Evolutionary conservation across 2,329 filamentous ascomycete species (phyloP), one percentile per base, ranked within the genome.

Genomic region (Hirsutella minnesotensis): DNA sequence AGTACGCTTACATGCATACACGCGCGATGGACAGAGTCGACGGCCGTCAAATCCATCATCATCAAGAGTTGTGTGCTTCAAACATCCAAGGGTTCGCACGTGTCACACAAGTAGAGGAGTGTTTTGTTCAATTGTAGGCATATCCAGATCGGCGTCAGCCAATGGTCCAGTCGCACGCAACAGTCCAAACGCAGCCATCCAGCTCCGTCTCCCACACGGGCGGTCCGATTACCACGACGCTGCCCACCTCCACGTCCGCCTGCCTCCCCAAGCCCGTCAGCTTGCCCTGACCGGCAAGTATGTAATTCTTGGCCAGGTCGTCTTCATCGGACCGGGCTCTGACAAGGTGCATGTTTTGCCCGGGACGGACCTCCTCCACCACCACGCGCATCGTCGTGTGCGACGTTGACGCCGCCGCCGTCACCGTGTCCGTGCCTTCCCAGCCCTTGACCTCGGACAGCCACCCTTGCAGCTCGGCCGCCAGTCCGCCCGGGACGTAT

Each of bases 381-480:
- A 34, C 44, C 15, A 67, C 48, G 10, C 47, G 53, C 30, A 56
- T 44, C 1, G 44, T 48, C 5, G 50, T 40, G 9, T 42, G 41
- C 5, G 42, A 34, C 5, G 45, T 27, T 16, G 45, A 42, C 7
- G 45, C 39, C 10, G 46, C 36, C n/a, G 43, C 45, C 18, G 13
- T 43, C n/a, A 27, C 10, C n/a, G 5, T 35, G 33, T 20, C 16
- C 12, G 49, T 45, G 5, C 39, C 39, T 31, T 51, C 51, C 57
- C 56, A 59, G 10, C 58, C 58, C 46, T 60, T 64, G 20, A 66
- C 55, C 19, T 67, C 62, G 0, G 65, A 64, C 9, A 68, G 52
- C 61, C 63, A 65, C 13, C 59, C 58, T 45, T 68, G 65, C 7
- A 68, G 52, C 37, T 57, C 56, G 2, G 63, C 58, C 1, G 65